These are phyloP conservation scores for Wickerhamomyces chaumierensis DNA, from an alignment of 805 yeast species.

Conservation along the genomic window DNA sequence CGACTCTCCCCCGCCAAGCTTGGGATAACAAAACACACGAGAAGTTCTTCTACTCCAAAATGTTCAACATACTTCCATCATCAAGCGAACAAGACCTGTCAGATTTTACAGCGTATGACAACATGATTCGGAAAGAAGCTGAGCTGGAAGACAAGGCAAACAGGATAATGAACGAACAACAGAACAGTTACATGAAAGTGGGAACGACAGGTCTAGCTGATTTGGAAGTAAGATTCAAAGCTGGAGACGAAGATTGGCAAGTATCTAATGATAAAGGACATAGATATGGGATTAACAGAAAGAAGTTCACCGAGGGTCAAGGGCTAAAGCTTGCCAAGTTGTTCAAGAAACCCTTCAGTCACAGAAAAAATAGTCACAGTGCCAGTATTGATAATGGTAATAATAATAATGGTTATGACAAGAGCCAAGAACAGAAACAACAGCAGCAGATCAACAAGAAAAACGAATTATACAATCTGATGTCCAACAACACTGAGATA, in stretches of 20 bases:
- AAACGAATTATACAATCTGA: neutral
- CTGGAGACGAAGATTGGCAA: conserved; percentile 10
- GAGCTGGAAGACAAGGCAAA: conserved; percentile 19
- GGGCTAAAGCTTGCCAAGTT: conserved; percentile 4
- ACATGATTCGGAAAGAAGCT: conserved; percentile 22
- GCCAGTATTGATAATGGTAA: too few relatives aligned
- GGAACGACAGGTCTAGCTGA: too few relatives aligned
- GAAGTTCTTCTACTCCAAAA: conserved; percentile 19
- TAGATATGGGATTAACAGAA: neutral
- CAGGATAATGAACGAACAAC: conserved; percentile 8
- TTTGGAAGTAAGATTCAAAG: conserved; percentile 15
- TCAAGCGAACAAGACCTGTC: conserved; percentile 6
- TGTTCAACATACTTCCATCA: conserved; percentile 6
- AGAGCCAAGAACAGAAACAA: conserved; percentile 6
- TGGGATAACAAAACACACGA: conserved; percentile 16
- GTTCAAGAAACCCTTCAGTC: conserved; percentile 4
- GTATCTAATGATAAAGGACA: too few relatives aligned
- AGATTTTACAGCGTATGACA: conserved; percentile 25
- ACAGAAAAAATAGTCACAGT: too few relatives aligned
- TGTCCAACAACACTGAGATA: conserved; percentile 16
- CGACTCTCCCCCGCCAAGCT: conserved; percentile 8
- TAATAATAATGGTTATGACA: conserved; percentile 4
- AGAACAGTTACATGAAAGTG: conserved; percentile 11
- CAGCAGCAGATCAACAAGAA: neutral
- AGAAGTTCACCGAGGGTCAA: neutral